These are phyloP conservation scores for Hanseniaspora meyeri DNA, from an alignment of 805 yeast species.

Conservation along the genomic window DNA sequence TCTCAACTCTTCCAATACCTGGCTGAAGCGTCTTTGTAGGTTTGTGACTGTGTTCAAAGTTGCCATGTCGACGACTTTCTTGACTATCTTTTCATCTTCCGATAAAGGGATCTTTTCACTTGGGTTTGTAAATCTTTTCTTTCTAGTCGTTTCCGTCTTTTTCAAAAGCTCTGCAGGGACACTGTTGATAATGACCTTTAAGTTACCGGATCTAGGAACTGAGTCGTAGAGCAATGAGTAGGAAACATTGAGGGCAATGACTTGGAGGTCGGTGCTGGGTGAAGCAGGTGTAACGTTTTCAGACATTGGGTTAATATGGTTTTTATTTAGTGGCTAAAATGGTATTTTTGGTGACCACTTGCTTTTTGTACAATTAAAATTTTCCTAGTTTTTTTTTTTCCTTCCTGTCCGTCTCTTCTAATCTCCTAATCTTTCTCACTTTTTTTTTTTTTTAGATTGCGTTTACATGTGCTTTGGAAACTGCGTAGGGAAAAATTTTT, in stretches of 20 bases:
- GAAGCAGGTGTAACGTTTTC: background rate
- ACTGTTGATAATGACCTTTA: background rate
- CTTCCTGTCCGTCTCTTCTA: background rate
- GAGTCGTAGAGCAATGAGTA: conserved; percentile 3
- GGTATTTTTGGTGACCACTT: too few relatives aligned
- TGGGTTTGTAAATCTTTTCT: conserved; percentile 5
- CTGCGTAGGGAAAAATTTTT: too few relatives aligned
- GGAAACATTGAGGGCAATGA: conserved; percentile 1
- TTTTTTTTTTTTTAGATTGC: too few relatives aligned
- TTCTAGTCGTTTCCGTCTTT: background rate
- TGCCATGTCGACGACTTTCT: conserved; percentile 6
- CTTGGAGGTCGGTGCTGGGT: background rate
- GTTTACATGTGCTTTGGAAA: too few relatives aligned
- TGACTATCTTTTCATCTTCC: conserved; percentile 6
- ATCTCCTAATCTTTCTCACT: too few relatives aligned
- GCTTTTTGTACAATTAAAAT: background rate
- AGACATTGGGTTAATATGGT: conserved; percentile 9
- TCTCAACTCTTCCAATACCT: conserved; percentile 6
- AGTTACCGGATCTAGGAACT: conserved; percentile 2
- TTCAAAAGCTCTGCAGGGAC: conserved; percentile 6
- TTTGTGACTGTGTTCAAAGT: conserved; percentile 7
- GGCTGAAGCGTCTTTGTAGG: conserved; percentile 5
- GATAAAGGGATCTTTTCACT: background rate
- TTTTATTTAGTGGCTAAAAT: background rate
- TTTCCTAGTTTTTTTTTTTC: too few relatives aligned